Conservation (phyloP, 768 basidiomycete species). For the Macrocybe gigantea region DNA sequence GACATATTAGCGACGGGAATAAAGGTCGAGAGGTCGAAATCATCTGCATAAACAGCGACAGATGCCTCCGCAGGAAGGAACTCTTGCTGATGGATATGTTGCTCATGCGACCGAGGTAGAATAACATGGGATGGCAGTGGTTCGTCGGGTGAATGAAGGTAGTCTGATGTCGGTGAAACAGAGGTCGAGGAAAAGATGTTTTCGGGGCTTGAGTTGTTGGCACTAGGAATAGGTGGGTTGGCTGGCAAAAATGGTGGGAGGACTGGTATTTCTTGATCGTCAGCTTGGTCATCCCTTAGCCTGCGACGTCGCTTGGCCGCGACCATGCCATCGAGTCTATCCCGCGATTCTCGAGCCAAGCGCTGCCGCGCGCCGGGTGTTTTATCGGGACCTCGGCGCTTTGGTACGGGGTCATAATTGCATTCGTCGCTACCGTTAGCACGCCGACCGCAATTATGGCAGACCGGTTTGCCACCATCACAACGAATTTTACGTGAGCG, state of each 20-base stretch:
- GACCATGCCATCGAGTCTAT: constrained; percentile 23
- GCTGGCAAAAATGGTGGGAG: too few species aligned
- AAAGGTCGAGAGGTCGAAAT: background rate
- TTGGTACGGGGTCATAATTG: constrained; percentile 64
- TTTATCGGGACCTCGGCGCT: constrained; percentile 77
- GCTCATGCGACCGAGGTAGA: too few species aligned
- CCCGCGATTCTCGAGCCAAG: constrained; percentile 32
- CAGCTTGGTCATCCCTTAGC: constrained; percentile 14
- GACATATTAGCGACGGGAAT: background rate
- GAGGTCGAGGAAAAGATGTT: background rate
- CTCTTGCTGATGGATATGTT: too few species aligned
- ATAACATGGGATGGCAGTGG: background rate
- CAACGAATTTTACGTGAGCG: constrained; percentile 78
- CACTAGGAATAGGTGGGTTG: background rate
- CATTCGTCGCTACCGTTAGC: constrained; percentile 41
- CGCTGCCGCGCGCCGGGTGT: constrained; percentile 76
- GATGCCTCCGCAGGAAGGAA: background rate
- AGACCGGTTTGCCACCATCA: constrained; percentile 73
- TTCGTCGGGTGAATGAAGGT: background rate
- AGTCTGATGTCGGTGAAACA: background rate
- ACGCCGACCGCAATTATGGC: constrained; percentile 66
- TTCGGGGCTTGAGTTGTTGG: constrained; percentile 9
- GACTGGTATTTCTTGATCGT: background rate
- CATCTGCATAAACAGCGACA: background rate
- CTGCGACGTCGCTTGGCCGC: constrained; percentile 31